Evolutionary conservation across 2,329 filamentous ascomycete genomes (phyloP).

Genomic region (Nannizzia gypsea): DNA sequence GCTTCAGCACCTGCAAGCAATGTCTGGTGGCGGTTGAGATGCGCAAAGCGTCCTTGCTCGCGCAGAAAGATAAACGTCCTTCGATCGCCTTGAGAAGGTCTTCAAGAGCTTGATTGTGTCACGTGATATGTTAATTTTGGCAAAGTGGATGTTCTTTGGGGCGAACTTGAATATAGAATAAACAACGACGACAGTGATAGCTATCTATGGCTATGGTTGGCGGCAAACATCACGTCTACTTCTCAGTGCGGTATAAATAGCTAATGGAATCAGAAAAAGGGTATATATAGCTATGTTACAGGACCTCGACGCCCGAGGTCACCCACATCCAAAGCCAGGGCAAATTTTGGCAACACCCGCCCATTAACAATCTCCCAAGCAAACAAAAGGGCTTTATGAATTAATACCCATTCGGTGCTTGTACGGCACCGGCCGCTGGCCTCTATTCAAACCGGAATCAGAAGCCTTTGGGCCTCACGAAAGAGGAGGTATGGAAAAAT

Average conservation of each 20-base stretch:
- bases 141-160: too few species aligned
- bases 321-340: not conserved
- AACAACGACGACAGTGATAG: too few species aligned
- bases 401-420: not conserved
- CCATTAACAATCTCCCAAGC: not conserved
- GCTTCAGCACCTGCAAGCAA: not conserved
- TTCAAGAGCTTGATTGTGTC: not conserved
- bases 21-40: not conserved
- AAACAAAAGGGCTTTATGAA: not conserved
- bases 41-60: not conserved
- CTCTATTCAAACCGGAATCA: not conserved
- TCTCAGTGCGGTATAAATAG: not conserved
- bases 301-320: not conserved
- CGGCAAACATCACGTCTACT: not conserved
- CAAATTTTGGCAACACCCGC: not conserved
- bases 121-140: too few species aligned
- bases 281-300: not conserved
- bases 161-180: not conserved
- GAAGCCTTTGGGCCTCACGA: not conserved
- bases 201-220: too few species aligned
- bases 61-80: not conserved
- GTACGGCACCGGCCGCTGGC: not conserved
- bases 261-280: not conserved
- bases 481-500: not conserved
- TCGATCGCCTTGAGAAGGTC: not conserved